phyloP scores from a whole-genome alignment of 352 stramenopile genomes.

The Phytophthora rubi region DNA sequence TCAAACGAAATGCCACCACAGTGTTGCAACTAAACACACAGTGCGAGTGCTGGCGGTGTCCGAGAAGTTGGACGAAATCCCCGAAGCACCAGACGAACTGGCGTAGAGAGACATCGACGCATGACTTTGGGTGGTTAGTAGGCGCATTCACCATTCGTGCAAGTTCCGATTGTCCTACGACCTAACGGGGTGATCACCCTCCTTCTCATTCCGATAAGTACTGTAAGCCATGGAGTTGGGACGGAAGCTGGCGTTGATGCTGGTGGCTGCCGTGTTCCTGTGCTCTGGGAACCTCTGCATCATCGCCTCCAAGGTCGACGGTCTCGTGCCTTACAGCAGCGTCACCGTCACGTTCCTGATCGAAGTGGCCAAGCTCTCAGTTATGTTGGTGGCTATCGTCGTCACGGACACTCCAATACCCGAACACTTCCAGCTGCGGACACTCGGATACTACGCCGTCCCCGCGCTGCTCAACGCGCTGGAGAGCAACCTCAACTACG shows the following conservation, averaged over 20 bases:
- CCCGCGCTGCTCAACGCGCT: slow-evolving; percentile 80
- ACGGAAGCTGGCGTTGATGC: slow-evolving; percentile 58
- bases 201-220: neutral
- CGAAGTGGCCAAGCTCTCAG: slow-evolving; percentile 75
- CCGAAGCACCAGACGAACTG: slow-evolving; percentile 2
- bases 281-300: slow-evolving; percentile 86
- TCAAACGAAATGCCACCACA: neutral
- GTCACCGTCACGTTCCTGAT: slow-evolving; percentile 88
- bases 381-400: slow-evolving; percentile 50
- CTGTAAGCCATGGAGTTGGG: slow-evolving; percentile 31
- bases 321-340: slow-evolving; percentile 81
- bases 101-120: neutral
- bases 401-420: slow-evolving; percentile 39
- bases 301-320: slow-evolving; percentile 79
- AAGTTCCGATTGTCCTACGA: slow-evolving; percentile 9
- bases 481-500: slow-evolving; percentile 89
- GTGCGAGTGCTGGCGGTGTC: neutral
- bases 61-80: slow-evolving; percentile 7
- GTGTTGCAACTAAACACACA: neutral
- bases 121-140: slow-evolving; percentile 1
- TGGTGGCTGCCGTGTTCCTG: slow-evolving; percentile 65
- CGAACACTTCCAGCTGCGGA: slow-evolving; percentile 39
- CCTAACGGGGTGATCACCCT: slow-evolving; percentile 2
- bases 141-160: slow-evolving; percentile 11
- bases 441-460: slow-evolving; percentile 69